A percentile compares a stretch with the other conserved stretches of the same genome.
phyloP scores from a whole-genome alignment of 768 basidiomycete species.

The Xerocomus brunneocitrinus region DNA sequence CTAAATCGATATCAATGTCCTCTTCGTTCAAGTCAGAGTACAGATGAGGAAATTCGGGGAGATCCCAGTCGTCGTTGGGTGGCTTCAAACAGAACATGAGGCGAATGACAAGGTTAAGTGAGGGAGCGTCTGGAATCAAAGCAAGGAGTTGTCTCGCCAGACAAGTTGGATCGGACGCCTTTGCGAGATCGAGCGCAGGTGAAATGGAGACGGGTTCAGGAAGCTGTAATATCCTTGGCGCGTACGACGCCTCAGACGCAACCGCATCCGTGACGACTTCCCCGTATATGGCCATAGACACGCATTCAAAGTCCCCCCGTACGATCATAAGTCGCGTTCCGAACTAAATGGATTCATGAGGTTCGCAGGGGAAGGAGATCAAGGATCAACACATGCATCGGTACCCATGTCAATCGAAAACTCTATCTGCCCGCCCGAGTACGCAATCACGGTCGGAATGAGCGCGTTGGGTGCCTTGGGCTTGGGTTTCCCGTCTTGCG shows the following conservation, averaged over 20 bases:
- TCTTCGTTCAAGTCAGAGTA: conserved; percentile 56
- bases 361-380: neutral
- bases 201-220: conserved; percentile 40
- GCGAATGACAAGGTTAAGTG: conserved; percentile 59
- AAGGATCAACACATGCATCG: conserved; percentile 44
- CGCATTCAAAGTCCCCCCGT: conserved; percentile 62
- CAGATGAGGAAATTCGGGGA: conserved; percentile 66
- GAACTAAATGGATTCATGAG: conserved; percentile 39
- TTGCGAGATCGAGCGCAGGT: conserved; percentile 55
- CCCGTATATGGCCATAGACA: conserved; percentile 51
- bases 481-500: conserved; percentile 49
- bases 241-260: conserved; percentile 35
- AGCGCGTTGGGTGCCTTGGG: conserved; percentile 66
- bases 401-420: conserved; percentile 65
- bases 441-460: conserved; percentile 66
- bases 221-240: conserved; percentile 37
- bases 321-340: conserved; percentile 78
- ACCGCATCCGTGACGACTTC: conserved; percentile 48
- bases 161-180: conserved; percentile 51
- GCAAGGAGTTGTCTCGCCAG: conserved; percentile 60
- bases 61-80: conserved; percentile 74
- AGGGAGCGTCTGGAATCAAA: conserved; percentile 58
- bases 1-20: conserved; percentile 52
- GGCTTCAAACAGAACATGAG: conserved; percentile 81
- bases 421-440: conserved; percentile 63